Conservation (phyloP, 208 protist species). For the Acanthamoeba castellanii region DNA sequence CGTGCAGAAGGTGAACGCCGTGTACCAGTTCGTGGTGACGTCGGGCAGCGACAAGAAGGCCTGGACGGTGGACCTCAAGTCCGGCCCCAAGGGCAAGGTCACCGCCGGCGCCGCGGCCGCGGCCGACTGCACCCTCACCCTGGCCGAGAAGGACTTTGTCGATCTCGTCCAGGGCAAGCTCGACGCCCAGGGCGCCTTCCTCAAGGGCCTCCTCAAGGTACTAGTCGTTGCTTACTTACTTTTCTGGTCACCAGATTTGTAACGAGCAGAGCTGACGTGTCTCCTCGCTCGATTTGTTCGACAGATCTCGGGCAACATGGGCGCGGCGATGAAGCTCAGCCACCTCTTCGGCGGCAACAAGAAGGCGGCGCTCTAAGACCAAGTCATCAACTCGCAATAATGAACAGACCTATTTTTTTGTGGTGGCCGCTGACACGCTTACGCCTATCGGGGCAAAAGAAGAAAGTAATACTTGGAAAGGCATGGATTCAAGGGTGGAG, state of each 20-base stretch:
- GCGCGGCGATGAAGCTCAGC: slow-evolving; percentile 56
- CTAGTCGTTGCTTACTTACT: neutral
- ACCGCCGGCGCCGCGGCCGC: slow-evolving; percentile 40
- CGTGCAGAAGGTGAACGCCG: slow-evolving; percentile 77
- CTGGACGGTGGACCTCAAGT: slow-evolving; percentile 85
- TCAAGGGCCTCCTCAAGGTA: slow-evolving; percentile 82
- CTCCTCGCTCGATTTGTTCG: too few relatives aligned
- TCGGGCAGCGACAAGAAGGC: slow-evolving; percentile 31
- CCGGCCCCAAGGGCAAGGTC: slow-evolving; percentile 60
- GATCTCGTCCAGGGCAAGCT: slow-evolving; percentile 78
- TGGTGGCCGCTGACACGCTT: too few relatives aligned
- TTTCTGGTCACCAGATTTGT: neutral
- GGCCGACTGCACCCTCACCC: slow-evolving; percentile 81
- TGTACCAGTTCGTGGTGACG: slow-evolving; percentile 80
- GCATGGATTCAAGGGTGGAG: neutral
- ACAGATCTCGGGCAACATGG: slow-evolving; percentile 69
- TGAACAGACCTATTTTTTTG: too few relatives aligned
- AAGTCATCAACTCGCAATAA: too few relatives aligned
- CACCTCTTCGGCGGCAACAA: slow-evolving; percentile 53
- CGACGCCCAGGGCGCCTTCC: slow-evolving; percentile 78
- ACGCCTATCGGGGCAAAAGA: too few relatives aligned
- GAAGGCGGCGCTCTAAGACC: neutral
- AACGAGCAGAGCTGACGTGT: too few relatives aligned
- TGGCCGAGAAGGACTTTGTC: slow-evolving; percentile 78
- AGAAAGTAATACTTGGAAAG: too few relatives aligned